These are phyloP conservation scores for Xylaria intraflava DNA, from an alignment of 495 filamentous ascomycete genomes.

Conservation along the genomic window DNA sequence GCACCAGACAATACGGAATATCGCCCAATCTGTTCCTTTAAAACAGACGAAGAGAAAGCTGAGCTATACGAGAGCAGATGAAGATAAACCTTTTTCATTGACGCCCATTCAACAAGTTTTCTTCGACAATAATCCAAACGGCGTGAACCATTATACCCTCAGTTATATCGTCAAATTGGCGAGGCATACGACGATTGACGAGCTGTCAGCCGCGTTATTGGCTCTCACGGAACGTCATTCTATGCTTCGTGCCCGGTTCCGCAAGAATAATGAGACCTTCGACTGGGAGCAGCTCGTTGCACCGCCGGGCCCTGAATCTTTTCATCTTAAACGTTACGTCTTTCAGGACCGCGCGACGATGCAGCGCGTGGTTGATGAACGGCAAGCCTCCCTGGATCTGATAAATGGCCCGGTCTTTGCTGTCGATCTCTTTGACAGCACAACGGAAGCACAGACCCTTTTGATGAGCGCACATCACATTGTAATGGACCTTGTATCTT, in stretches of 20 bases:
- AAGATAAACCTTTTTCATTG: not conserved
- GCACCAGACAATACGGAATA: not conserved
- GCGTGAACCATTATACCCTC: conserved; percentile 52
- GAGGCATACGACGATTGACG: conserved; percentile 20
- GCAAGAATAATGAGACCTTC: conserved; percentile 14
- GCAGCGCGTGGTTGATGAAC: not conserved
- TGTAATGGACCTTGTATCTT: conserved; percentile 54
- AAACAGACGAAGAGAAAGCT: not conserved
- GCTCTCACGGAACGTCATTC: conserved; percentile 46
- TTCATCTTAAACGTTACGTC: not conserved
- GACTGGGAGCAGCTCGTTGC: conserved; percentile 18
- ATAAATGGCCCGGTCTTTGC: not conserved
- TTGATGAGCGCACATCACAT: conserved; percentile 21
- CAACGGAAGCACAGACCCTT: not conserved
- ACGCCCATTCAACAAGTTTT: conserved; percentile 53
- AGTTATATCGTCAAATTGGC: conserved; percentile 40
- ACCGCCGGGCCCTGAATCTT: not conserved
- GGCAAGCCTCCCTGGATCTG: conserved; percentile 11
- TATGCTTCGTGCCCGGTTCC: conserved; percentile 57
- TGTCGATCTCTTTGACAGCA: not conserved
- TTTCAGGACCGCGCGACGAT: not conserved
- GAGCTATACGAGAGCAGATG: not conserved
- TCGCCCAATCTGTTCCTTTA: not conserved
- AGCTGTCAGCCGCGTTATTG: conserved; percentile 36
- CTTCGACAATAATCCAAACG: conserved; percentile 43